phyloP scores from a whole-genome alignment of 2,329 filamentous ascomycete genomes.

The Aspergillus sp. region DNA sequence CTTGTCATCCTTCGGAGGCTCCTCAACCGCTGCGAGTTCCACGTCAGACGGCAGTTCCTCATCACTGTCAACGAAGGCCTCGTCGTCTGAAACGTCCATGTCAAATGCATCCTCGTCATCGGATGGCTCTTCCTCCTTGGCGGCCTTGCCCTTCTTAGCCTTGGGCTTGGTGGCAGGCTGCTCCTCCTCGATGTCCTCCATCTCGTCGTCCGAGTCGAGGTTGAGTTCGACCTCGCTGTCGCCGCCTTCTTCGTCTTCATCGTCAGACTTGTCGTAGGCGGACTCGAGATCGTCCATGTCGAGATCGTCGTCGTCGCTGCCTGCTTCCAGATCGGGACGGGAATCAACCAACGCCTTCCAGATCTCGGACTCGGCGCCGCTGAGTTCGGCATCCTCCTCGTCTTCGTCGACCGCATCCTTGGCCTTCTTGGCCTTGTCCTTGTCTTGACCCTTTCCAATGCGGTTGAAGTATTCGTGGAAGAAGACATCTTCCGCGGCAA shows the following conservation, averaged over 20 bases:
- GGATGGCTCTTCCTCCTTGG: constrained; percentile 36
- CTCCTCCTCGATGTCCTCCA: constrained; percentile 48
- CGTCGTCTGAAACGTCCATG: constrained; percentile 49
- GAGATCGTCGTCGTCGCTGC: constrained; percentile 59
- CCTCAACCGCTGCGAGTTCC: constrained; percentile 46
- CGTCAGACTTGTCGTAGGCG: constrained; percentile 48
- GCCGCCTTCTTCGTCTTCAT: constrained; percentile 44
- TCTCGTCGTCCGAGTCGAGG: constrained; percentile 49
- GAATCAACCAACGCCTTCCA: constrained; percentile 88
- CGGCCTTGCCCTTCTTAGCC: constrained; percentile 29
- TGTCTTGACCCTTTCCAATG: constrained; percentile 59
- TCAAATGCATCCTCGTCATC: constrained; percentile 58
- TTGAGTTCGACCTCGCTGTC: constrained; percentile 51
- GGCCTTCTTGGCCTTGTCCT: constrained; percentile 51
- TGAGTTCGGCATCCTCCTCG: constrained; percentile 49
- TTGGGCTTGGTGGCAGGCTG: constrained; percentile 21
- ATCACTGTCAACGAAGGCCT: constrained; percentile 54
- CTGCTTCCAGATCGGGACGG: constrained; percentile 71
- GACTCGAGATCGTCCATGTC: constrained; percentile 58
- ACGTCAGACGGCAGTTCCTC: constrained; percentile 56
- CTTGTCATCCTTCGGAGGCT: constrained; percentile 43
- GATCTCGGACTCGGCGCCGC: constrained; percentile 74
- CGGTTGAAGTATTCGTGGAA: constrained; percentile 96
- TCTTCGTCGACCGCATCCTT: constrained; percentile 52
- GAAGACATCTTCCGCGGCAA: constrained; percentile 91